Percentiles rank a stretch among this genome's conserved stretches.
Conservation (phyloP, 257 asterid species). For the Apocynum venetum region DNA sequence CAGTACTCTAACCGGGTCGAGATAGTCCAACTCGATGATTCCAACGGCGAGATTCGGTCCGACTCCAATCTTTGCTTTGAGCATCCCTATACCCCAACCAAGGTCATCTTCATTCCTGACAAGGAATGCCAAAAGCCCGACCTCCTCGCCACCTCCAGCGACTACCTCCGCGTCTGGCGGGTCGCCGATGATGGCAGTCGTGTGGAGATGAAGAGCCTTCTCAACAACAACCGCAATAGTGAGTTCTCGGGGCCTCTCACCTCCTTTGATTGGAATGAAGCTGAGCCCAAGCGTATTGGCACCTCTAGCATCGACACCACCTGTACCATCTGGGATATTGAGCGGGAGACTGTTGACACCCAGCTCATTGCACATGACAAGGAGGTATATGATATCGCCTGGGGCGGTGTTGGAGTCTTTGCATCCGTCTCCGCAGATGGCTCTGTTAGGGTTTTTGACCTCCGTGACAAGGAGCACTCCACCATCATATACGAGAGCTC, state of each 20-base stretch:
- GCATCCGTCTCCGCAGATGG: constrained; percentile 98
- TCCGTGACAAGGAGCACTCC: constrained; percentile 94
- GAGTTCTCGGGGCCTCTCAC: constrained; percentile 90
- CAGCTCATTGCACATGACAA: constrained; percentile 96
- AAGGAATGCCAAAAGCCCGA: constrained; percentile 94
- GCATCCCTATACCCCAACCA: constrained; percentile 95
- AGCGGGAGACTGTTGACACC: constrained; percentile 89
- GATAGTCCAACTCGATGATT: constrained; percentile 80
- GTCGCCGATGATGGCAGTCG: constrained; percentile 46
- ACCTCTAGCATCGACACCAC: constrained; percentile 93
- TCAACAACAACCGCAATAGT: constrained; percentile 75
- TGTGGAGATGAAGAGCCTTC: constrained; percentile 63
- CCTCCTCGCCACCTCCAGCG: constrained; percentile 84
- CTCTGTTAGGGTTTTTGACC: constrained; percentile 92
- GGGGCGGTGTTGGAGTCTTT: constrained; percentile 98
- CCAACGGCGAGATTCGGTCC: constrained; percentile 79
- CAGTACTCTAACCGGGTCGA: constrained; percentile 82
- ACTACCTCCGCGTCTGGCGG: constrained; percentile 87
- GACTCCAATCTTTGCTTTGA: constrained; percentile 80
- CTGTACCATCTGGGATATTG: constrained; percentile 96
- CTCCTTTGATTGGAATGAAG: constrained; percentile 97
- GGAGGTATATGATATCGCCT: constrained; percentile 97
- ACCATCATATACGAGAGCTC: constrained; percentile 94
- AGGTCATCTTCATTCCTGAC: constrained; percentile 81
- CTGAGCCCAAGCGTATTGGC: constrained; percentile 90